Conservation (phyloP, 2,329 filamentous ascomycete species). For the Fusarium metavorans region DNA sequence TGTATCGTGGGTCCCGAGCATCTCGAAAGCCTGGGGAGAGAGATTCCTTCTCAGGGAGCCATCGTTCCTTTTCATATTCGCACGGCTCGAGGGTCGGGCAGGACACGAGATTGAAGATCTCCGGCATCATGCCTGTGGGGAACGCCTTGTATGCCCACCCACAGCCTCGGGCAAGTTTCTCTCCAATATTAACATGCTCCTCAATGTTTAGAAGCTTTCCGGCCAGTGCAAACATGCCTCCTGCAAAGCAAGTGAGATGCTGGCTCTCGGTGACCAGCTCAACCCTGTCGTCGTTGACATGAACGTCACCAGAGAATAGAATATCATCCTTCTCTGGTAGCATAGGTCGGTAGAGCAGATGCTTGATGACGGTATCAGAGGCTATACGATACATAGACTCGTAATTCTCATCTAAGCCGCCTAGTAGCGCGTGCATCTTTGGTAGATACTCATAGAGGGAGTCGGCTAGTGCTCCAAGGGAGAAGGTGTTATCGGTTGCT, state of each 20-base stretch:
- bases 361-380: conserved; percentile 69
- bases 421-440: conserved; percentile 74
- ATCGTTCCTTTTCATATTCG: conserved; percentile 46
- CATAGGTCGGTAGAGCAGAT: conserved; percentile 80
- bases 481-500: conserved; percentile 59
- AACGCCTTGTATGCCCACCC: conserved; percentile 69
- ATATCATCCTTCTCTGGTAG: conserved; percentile 71
- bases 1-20: conserved; percentile 61
- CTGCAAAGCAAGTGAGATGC: conserved; percentile 75
- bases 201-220: conserved; percentile 67
- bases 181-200: conserved; percentile 61
- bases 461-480: conserved; percentile 66
- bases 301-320: conserved; percentile 55
- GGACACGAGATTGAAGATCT: conserved; percentile 60
- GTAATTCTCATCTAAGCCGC: conserved; percentile 71
- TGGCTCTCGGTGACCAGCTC: conserved; percentile 52
- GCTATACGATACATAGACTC: conserved; percentile 73
- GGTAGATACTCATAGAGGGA: conserved; percentile 72
- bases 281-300: conserved; percentile 41
- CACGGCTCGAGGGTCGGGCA: conserved; percentile 55
- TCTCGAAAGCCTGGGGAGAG: conserved; percentile 72
- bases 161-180: conserved; percentile 65
- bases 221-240: conserved; percentile 75
- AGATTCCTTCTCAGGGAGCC: conserved; percentile 39
- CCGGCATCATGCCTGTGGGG: conserved; percentile 69